A percentile compares a stretch with the other conserved stretches of the same genome.
Evolutionary conservation across 495 filamentous ascomycete genomes (phyloP).

Genomic region (Sordaria brevicollis): DNA sequence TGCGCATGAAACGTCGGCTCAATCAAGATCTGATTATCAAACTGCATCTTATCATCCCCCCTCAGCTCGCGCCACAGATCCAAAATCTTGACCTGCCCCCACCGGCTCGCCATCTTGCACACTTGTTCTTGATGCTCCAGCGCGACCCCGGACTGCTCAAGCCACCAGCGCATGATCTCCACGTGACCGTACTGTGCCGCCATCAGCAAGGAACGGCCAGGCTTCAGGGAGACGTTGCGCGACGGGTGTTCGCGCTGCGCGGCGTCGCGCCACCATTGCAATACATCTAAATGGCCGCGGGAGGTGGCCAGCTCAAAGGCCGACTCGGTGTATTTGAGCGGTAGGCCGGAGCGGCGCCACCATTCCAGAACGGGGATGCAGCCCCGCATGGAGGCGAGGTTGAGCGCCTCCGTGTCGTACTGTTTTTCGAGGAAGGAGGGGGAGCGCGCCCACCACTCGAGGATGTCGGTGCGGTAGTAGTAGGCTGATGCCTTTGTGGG

Average conservation of each 20-base stretch:
- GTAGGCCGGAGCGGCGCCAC: conserved; percentile 76
- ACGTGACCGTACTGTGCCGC: conserved; percentile 70
- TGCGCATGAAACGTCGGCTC: conserved; percentile 81
- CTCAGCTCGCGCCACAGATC: conserved; percentile 70
- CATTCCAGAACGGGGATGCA: conserved; percentile 80
- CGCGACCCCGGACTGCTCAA: conserved; percentile 57
- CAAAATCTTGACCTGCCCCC: conserved; percentile 79
- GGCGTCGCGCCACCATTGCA: conserved; percentile 83
- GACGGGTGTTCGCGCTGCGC: conserved; percentile 26
- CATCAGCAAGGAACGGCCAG: conserved; percentile 68
- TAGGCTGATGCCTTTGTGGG: conserved; percentile 77
- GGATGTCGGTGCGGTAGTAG: conserved; percentile 72
- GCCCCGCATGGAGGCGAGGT: conserved; percentile 74
- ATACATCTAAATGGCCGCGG: conserved; percentile 69
- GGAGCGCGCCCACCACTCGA: conserved; percentile 71
- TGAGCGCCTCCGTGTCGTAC: conserved; percentile 64
- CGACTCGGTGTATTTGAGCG: conserved; percentile 72
- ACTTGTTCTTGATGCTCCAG: conserved; percentile 66
- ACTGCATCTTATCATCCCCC: conserved; percentile 71
- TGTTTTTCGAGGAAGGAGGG: conserved; percentile 72
- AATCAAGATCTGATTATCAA: conserved; percentile 81
- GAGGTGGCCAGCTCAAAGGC: conserved; percentile 78
- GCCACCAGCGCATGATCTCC: conserved; percentile 69
- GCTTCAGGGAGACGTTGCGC: conserved; percentile 44
- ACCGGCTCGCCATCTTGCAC: conserved; percentile 69